These are phyloP conservation scores for Microstroma glucosiphilum DNA, from an alignment of 1,284 basidiomycete species.

Conservation along the genomic window DNA sequence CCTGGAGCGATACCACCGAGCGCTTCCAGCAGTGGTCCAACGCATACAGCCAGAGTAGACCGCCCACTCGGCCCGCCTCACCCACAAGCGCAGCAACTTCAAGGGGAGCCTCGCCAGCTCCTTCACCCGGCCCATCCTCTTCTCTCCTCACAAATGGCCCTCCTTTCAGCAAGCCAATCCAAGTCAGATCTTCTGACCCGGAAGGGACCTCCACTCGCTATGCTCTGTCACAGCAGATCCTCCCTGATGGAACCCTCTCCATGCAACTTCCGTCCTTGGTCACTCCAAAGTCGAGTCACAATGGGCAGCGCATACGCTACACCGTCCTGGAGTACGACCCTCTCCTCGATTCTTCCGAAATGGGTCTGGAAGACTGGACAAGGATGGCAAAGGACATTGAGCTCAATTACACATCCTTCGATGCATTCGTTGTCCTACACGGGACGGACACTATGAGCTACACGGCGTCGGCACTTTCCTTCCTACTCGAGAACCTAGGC, in stretches of 20 bases:
- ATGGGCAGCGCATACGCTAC: conserved; percentile 33
- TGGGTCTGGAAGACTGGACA: conserved; percentile 70
- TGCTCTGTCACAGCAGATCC: conserved; percentile 22
- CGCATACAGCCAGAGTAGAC: conserved; percentile 24
- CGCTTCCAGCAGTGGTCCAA: conserved; percentile 32
- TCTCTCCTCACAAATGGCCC: background rate
- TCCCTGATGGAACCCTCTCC: conserved; percentile 29
- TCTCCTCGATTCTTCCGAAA: conserved; percentile 79
- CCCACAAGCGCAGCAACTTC: background rate
- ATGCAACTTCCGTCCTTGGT: conserved; percentile 38
- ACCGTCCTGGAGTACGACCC: conserved; percentile 45
- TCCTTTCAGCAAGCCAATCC: background rate
- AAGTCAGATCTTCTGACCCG: conserved; percentile 10
- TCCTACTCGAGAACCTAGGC: conserved; percentile 80
- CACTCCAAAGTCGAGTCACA: conserved; percentile 24
- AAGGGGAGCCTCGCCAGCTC: background rate
- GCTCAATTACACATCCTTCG: conserved; percentile 73
- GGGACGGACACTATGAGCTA: conserved; percentile 63
- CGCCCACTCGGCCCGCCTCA: background rate
- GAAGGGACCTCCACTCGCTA: conserved; percentile 31
- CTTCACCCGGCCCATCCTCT: background rate
- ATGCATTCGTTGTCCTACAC: conserved; percentile 83
- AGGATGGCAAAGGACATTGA: conserved; percentile 82
- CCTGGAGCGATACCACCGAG: conserved; percentile 40
- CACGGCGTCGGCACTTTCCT: conserved; percentile 55